Base-by-base conservation (phyloP, 1,139 yeast genomes). In the Kazachstania sp. region DNA sequence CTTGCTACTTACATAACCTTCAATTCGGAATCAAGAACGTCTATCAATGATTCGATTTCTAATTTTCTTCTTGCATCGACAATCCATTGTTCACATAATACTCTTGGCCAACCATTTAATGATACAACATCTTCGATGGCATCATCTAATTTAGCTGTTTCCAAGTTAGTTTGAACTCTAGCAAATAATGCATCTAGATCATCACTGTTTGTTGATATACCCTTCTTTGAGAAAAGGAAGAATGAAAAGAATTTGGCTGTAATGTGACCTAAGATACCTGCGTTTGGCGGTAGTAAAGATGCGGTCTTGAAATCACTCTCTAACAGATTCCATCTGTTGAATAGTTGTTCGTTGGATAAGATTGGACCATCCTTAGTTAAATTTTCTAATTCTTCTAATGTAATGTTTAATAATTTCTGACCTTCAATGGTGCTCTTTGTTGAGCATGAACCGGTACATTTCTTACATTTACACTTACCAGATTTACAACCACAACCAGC, bases 101-200 rank as follows among this genome's bases (percentile, higher is more conserved):
- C 78, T 74, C 95, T 83, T 39, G 95, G 79, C 96, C 96, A 87
- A 37, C 98, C 98, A 68, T 86, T 85, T 66, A 94, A 77, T 55
- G 79, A 77, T 53, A 95, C 83, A 47, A 85, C 94, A 68, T 90
- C 97, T 63, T 88, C 95, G 32, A 92, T 95, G 5, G 98, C 98
- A 53, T 78, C 77, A 62, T 84, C 88, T 58, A 92, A 75, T 53
- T 86, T 80, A 48, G 94, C 90, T 59, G 85, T 79, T 43, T 79
- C 73, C 62, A 92, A 74, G 55, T 86, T 80, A 46, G 81, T 74
- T 59, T 85, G 83, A 31, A 95, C 94, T 62, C 96, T 79, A 2
- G 95, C 92, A 60, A 90, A 80, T 30, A 90, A 84, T 44, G 88
- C 78, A 69, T 92, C 97, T 51, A 90, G 79, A 61, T 92, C 97